Conservation (phyloP, 2,329 filamentous ascomycete genomes). For the Exophiala bonariae region DNA sequence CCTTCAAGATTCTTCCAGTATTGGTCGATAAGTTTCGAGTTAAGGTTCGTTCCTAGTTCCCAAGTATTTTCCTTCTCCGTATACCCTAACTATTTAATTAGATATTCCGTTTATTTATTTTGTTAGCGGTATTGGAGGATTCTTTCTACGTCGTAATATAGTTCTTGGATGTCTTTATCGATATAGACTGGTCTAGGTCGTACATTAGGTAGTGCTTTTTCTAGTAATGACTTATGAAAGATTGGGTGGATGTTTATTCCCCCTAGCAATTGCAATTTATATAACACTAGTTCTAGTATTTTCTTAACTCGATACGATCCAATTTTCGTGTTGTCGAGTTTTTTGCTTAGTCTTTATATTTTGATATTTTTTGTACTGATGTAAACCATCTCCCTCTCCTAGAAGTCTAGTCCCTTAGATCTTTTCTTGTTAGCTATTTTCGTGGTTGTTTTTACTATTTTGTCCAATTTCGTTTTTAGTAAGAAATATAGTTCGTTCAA, state of each 20-base stretch:
- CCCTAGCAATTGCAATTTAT: not conserved
- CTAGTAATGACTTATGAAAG: too few relatives aligned
- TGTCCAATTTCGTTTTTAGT: conserved; percentile 2
- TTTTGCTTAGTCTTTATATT: conserved; percentile 10
- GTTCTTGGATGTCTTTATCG: not conserved
- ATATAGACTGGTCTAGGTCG: not conserved
- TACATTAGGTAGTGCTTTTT: too few relatives aligned
- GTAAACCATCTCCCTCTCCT: conserved; percentile 7
- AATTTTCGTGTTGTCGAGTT: conserved; percentile 13
- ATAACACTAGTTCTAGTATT: conserved; percentile 4
- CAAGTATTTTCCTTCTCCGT: conserved; percentile 1
- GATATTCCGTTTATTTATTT: conserved; percentile 1
- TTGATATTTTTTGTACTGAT: conserved; percentile 10
- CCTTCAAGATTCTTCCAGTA: not conserved
- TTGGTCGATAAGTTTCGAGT: not conserved
- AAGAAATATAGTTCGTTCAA: conserved; percentile 4
- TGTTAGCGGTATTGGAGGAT: conserved; percentile 1
- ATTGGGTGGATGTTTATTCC: not conserved
- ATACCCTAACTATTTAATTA: conserved; percentile 3
- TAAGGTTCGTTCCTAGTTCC: conserved; percentile 7
- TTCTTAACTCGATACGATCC: conserved; percentile 7
- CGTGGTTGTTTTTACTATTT: not conserved
- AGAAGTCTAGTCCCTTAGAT: conserved; percentile 4
- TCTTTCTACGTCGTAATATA: not conserved
- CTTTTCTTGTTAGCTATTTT: conserved; percentile 8